A percentile compares a stretch with the other conserved stretches of the same genome.
These are phyloP conservation scores for Ascochyta lentis DNA, from an alignment of 2,329 filamentous ascomycete genomes.

Conservation along the genomic window DNA sequence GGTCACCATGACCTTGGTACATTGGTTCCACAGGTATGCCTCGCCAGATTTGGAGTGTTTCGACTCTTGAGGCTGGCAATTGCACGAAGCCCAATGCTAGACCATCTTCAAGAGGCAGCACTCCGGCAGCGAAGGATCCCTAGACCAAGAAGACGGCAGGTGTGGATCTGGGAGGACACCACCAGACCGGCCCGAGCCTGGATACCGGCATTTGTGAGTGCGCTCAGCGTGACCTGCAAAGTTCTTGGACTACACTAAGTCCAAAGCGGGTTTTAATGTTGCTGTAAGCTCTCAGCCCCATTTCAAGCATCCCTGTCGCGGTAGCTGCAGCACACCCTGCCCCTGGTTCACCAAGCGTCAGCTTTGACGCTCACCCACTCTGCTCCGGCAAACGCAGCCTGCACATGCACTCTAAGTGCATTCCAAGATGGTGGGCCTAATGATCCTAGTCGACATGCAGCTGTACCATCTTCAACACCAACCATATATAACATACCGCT, in stretches of 20 bases:
- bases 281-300: constrained; percentile 48
- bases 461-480: constrained; percentile 23
- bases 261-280: constrained; percentile 29
- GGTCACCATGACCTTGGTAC: constrained; percentile 18
- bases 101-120: constrained; percentile 2
- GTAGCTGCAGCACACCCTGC: constrained; percentile 40
- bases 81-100: constrained; percentile 5
- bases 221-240: constrained; percentile 34
- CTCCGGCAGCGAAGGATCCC: constrained; percentile 3
- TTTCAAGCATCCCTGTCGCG: constrained; percentile 34
- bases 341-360: constrained; percentile 38
- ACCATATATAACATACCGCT: constrained; percentile 43
- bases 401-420: constrained; percentile 27
- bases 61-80: constrained; percentile 6
- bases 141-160: constrained; percentile 1
- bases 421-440: constrained; percentile 32
- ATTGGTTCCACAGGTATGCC: constrained; percentile 18
- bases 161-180: constrained; percentile 4
- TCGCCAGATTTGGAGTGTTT: constrained; percentile 19
- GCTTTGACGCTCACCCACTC: constrained; percentile 37
- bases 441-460: constrained; percentile 24
- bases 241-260: constrained; percentile 28
- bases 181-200: constrained; percentile 25
- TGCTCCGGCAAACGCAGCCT: constrained; percentile 35
- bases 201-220: constrained; percentile 20